Conservation (phyloP, 768 basidiomycete genomes). For the Leccinum disarticulatum region DNA sequence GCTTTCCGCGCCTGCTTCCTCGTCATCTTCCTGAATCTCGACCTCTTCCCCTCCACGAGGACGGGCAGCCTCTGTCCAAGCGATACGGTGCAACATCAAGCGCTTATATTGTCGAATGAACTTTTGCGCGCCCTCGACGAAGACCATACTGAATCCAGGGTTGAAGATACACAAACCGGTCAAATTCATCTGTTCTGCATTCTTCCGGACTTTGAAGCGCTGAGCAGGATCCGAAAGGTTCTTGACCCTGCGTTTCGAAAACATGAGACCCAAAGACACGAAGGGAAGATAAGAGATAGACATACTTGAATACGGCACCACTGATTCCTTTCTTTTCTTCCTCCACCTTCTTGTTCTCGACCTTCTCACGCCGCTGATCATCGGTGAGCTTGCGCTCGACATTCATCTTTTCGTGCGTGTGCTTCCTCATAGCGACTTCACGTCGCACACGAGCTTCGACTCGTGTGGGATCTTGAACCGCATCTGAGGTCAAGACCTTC, state of each 20-base stretch:
- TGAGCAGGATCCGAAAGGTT: slow-evolving; percentile 90
- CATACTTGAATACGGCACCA: slow-evolving; percentile 91
- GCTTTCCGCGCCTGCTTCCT: slow-evolving; percentile 37
- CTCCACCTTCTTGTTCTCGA: slow-evolving; percentile 80
- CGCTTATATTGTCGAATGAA: slow-evolving; percentile 85
- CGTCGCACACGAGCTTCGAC: slow-evolving; percentile 94
- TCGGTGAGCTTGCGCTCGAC: slow-evolving; percentile 87
- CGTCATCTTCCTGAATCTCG: slow-evolving; percentile 56
- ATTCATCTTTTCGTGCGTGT: slow-evolving; percentile 93
- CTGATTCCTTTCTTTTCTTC: slow-evolving; percentile 84
- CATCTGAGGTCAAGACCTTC: slow-evolving; percentile 96
- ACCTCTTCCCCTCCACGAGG: slow-evolving; percentile 73
- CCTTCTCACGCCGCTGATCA: slow-evolving; percentile 85
- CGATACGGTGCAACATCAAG: slow-evolving; percentile 82
- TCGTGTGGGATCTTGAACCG: slow-evolving; percentile 95
- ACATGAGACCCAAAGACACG: not conserved
- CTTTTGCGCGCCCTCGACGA: slow-evolving; percentile 89
- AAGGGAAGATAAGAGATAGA: slow-evolving; percentile 17
- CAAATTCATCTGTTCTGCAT: slow-evolving; percentile 87
- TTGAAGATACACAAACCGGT: slow-evolving; percentile 92
- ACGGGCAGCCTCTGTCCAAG: slow-evolving; percentile 91
- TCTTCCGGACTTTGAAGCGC: slow-evolving; percentile 95
- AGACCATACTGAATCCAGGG: slow-evolving; percentile 84
- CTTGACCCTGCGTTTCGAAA: slow-evolving; percentile 59
- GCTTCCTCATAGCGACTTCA: slow-evolving; percentile 88